Base-by-base conservation (phyloP, 2,329 filamentous ascomycete species). In the Sclerotinia spermophila region DNA sequence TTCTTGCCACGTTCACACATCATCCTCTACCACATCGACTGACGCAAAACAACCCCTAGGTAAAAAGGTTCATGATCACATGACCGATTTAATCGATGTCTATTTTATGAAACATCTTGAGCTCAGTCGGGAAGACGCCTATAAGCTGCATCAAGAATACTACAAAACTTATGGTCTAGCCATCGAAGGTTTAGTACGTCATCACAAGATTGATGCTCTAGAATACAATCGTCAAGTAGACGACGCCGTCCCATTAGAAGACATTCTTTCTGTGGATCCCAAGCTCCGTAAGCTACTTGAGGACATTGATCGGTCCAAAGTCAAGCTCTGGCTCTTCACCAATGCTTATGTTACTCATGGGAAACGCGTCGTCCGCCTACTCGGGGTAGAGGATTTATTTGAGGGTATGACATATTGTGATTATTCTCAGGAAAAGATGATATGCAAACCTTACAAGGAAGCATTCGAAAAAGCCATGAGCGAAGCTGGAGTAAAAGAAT, bases 141-240 rank as follows among this genome's bases (percentile, higher is more conserved):
- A 88, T 72, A 87, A 90, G 77, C 87, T 99, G 38, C 96, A 98
- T 81, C 86, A 89, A 80, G 92, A 94, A 77, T 99, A 99, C 84
- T 99, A 98, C 83, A 91, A 90, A 78, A 94, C 92, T 80, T 99
- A 99, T 80, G 96, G 96, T 42, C 88, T 99, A n/a, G 96, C 96
- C 42, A 96, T 99, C 74, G 94, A 98, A 82, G 96, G 96, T 1
- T 86, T 99, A 1, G 93, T 97, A 51, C 90, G 93, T 15, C 92
- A 97, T 81, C 96, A 99, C 83, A 90, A 97, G 81, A 97, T 99
- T 77, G 93, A 98, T 78, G 92, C 96, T 1, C 85, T 99, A 7
- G 94, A 96, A 69, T 99, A 98, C 84, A 99, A 99, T 80, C 83
- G 87, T 74, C 91, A 97, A 81, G 96, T 99, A 19, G 96, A 99